phyloP scores from a whole-genome alignment of 257 asterid species.

The Solanum virginianum region DNA sequence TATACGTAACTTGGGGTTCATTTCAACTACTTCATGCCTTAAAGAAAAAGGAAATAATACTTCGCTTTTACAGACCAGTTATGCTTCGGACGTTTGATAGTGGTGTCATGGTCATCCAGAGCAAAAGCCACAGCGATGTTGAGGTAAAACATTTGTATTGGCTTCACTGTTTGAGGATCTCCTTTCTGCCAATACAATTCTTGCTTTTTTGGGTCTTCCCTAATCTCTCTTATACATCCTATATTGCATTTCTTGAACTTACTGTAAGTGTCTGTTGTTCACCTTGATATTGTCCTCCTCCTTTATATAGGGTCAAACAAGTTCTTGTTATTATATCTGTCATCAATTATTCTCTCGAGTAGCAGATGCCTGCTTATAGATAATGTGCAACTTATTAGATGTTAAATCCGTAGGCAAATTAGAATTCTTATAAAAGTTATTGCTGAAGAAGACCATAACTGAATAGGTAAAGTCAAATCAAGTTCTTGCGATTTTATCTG shows the following conservation, averaged over 20 bases:
- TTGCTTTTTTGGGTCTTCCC: neutral
- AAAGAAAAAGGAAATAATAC: neutral
- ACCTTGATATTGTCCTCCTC: neutral
- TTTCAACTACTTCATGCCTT: neutral
- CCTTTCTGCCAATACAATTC: neutral
- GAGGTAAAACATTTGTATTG: conserved; percentile 36
- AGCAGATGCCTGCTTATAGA: neutral
- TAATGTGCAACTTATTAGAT: neutral
- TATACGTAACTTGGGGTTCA: neutral
- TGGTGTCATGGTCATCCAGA: conserved; percentile 94
- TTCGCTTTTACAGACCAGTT: conserved; percentile 45
- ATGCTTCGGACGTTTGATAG: conserved; percentile 96
- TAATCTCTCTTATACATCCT: neutral
- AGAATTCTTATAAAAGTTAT: neutral
- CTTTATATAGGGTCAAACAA: neutral
- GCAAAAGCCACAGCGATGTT: conserved; percentile 77
- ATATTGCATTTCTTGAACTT: neutral
- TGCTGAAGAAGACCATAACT: neutral
- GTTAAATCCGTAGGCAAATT: neutral
- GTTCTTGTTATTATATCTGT: neutral
- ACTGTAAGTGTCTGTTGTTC: neutral
- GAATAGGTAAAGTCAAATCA: neutral
- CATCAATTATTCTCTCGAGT: neutral
- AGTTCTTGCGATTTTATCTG: neutral
- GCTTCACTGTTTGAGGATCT: neutral